A percentile compares a stretch with the other conserved stretches of the same genome.
Conservation (phyloP, 257 asterid genomes). For the Solanum paucissectum region DNA sequence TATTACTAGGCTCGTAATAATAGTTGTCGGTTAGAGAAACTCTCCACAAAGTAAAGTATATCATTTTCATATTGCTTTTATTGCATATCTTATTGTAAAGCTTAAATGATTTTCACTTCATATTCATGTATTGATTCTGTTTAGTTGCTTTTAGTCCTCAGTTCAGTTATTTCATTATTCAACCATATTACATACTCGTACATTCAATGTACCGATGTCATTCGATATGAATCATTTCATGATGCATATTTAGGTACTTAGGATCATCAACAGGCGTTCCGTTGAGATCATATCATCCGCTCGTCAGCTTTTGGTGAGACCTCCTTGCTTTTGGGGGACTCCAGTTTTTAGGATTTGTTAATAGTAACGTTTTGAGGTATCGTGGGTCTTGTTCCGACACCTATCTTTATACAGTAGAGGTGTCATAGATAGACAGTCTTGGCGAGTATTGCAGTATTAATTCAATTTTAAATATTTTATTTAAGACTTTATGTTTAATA, state of each 20-base stretch:
- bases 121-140: not conserved
- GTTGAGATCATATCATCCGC: not conserved
- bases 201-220: not conserved
- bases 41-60: no score
- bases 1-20: not conserved
- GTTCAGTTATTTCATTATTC: not conserved
- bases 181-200: not conserved
- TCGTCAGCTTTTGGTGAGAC: not conserved
- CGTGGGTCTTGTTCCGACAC: no score
- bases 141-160: not conserved
- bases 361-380: not conserved
- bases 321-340: not conserved
- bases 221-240: no score
- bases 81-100: not conserved
- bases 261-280: not conserved
- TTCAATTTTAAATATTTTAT: not conserved
- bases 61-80: no score
- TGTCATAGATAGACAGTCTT: not conserved
- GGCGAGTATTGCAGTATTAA: not conserved
- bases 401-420: not conserved
- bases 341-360: not conserved
- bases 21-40: not conserved
- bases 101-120: not conserved
- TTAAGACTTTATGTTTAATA: not conserved
- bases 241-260: not conserved